A percentile compares a stretch with the other conserved stretches of the same genome.
phyloP scores from a whole-genome alignment of 495 filamentous ascomycete species.

The Xylaria curta region DNA sequence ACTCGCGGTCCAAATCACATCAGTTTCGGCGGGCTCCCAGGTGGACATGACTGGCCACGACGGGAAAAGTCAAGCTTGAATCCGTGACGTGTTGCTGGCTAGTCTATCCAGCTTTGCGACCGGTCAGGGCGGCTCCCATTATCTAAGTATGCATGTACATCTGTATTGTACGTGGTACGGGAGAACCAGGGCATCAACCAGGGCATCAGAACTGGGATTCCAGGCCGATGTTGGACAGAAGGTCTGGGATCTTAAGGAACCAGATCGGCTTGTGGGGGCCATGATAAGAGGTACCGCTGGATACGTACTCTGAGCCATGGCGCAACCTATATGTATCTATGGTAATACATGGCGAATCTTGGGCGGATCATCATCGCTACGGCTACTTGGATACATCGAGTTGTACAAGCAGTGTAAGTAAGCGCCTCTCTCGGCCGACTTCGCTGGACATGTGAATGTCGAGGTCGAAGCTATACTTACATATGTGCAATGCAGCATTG shows the following conservation, averaged over 20 bases:
- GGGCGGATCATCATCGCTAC: background rate
- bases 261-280: slow-evolving; percentile 18
- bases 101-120: background rate
- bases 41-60: background rate
- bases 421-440: background rate
- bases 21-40: background rate
- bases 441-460: slow-evolving; percentile 3
- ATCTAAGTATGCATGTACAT: background rate
- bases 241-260: slow-evolving; percentile 7
- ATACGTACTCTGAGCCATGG: background rate
- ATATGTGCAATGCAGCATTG: background rate
- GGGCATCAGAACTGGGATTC: background rate
- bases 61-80: slow-evolving; percentile 10
- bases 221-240: background rate
- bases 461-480: background rate
- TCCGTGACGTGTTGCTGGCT: slow-evolving; percentile 12
- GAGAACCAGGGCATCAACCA: background rate
- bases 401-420: background rate
- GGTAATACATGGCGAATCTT: background rate
- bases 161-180: background rate
- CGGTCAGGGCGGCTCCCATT: slow-evolving; percentile 12
- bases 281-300: slow-evolving; percentile 15
- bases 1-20: slow-evolving; percentile 1
- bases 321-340: background rate
- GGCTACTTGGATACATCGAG: background rate